phyloP scores from a whole-genome alignment of 352 stramenopile genomes.

The Pythium monospermum region DNA sequence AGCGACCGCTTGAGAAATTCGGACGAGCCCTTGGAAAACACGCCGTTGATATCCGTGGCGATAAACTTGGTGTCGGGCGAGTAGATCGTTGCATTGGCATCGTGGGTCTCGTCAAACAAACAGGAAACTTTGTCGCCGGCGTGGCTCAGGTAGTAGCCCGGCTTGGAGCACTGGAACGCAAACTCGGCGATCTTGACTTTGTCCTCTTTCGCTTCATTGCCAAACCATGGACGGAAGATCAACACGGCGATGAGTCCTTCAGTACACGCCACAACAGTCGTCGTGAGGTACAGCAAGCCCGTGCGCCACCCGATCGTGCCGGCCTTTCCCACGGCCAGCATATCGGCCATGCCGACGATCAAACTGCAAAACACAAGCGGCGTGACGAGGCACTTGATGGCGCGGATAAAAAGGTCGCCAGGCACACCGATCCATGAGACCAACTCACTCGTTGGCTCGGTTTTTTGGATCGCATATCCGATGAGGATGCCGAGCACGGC shows the following conservation, averaged over 20 bases:
- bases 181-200: conserved; percentile 2
- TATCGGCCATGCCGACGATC: conserved; percentile 33
- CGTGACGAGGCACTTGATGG: conserved; percentile 40
- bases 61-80: conserved; percentile 14
- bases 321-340: conserved; percentile 33
- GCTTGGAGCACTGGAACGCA: conserved; percentile 12
- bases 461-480: conserved; percentile 8
- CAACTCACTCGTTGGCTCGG: conserved; percentile 6
- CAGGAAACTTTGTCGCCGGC: conserved; percentile 16
- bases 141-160: conserved; percentile 19
- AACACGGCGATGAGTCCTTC: conserved; percentile 14
- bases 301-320: conserved; percentile 31
- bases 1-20: conserved; percentile 15
- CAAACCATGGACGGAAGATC: conserved; percentile 16
- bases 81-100: conserved; percentile 8
- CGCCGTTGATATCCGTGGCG: conserved; percentile 21
- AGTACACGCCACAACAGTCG: conserved; percentile 2
- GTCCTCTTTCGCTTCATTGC: conserved; percentile 11
- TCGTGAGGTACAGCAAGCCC: conserved; percentile 19
- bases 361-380: conserved; percentile 39
- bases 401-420: conserved; percentile 36
- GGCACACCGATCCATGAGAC: conserved; percentile 33
- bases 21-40: conserved; percentile 4
- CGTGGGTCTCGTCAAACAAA: conserved; percentile 17
- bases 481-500: conserved; percentile 14